Conservation (phyloP, 139 green algal species). For the Haematococcus lacustris region DNA sequence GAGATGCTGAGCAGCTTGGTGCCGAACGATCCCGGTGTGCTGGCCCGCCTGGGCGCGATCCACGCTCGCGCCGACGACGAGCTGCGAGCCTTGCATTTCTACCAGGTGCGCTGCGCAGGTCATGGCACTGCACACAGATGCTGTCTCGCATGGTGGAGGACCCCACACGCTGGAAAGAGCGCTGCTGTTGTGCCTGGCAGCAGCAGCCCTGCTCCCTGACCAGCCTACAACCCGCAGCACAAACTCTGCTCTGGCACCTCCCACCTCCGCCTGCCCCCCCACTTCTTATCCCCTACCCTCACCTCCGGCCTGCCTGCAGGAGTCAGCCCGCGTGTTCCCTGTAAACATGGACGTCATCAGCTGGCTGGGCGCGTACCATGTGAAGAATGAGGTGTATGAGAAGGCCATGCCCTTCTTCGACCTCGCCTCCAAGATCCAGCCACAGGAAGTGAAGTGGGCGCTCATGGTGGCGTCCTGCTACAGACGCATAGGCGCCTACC, state of each 20-base stretch:
- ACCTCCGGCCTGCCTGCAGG: conserved; percentile 30
- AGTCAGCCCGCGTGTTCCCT: conserved; percentile 70
- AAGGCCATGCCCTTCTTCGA: conserved; percentile 75
- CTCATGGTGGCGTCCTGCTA: conserved; percentile 70
- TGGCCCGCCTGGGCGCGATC: conserved; percentile 63
- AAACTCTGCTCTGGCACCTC: no score
- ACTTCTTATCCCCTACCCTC: no score
- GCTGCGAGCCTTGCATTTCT: conserved; percentile 66
- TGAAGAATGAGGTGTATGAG: conserved; percentile 67
- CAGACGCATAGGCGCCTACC: conserved; percentile 48
- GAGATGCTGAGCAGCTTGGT: conserved; percentile 65
- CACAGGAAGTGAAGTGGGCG: conserved; percentile 79
- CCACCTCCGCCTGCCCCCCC: no score
- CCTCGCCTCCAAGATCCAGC: conserved; percentile 71
- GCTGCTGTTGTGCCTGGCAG: no score
- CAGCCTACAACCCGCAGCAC: no score
- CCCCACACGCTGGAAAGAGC: no score
- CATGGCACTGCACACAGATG: no score
- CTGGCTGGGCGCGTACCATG: conserved; percentile 83
- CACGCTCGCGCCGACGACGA: conserved; percentile 69
- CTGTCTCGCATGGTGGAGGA: no score
- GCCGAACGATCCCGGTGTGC: conserved; percentile 68
- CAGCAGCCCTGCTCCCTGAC: no score
- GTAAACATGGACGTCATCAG: conserved; percentile 79
- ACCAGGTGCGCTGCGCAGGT: conserved; percentile 41